Percentiles rank a stretch among this genome's conserved stretches.
Conservation (phyloP, 805 yeast species). For the Metschnikowia lochheadii region DNA sequence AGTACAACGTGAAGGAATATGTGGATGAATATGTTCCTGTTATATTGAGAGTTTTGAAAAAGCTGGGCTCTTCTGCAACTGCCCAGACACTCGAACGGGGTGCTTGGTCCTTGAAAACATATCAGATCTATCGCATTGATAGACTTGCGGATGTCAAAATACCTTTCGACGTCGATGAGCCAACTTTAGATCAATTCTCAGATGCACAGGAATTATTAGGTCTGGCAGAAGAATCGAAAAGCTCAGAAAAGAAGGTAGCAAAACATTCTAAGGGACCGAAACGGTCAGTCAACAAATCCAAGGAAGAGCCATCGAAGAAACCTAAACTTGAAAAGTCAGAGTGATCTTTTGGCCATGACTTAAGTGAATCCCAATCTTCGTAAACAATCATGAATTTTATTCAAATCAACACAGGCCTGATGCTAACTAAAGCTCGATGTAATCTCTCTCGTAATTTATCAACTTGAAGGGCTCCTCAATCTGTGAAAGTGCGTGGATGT, state of each 20-base stretch:
- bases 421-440: constrained; percentile 18
- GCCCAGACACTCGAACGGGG: constrained; percentile 27
- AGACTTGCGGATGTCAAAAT: constrained; percentile 23
- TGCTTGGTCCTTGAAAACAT: constrained; percentile 36
- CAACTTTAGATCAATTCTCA: constrained; percentile 5
- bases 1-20: constrained; percentile 42
- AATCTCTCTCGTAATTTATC: constrained; percentile 36
- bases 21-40: constrained; percentile 29
- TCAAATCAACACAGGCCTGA: neutral
- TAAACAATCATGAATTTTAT: neutral
- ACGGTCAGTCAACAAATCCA: neutral
- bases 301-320: neutral
- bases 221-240: neutral
- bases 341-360: neutral
- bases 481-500: constrained; percentile 26
- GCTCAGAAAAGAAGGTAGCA: neutral
- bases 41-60: constrained; percentile 4
- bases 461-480: constrained; percentile 34
- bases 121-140: constrained; percentile 22
- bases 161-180: constrained; percentile 18
- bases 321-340: neutral
- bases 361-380: neutral
- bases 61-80: neutral
- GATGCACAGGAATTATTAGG: neutral
- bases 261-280: neutral